Evolutionary conservation across 2,329 filamentous ascomycete genomes (phyloP).

Genomic region (Bipolaris victoriae): DNA sequence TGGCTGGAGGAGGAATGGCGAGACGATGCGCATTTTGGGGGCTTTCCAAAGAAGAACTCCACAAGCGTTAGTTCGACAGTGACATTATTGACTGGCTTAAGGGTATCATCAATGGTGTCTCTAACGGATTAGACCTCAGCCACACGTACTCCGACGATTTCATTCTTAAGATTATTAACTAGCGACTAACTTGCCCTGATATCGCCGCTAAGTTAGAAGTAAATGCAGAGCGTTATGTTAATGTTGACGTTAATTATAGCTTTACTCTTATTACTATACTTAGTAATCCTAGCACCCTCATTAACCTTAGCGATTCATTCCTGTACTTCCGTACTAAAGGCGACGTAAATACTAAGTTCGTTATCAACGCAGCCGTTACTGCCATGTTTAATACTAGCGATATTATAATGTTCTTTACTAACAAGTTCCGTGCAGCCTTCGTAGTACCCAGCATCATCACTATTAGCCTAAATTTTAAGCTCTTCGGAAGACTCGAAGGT

Average conservation of each 20-base stretch:
- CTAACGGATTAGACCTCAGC: neutral
- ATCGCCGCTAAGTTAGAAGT: neutral
- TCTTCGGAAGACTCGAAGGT: no score
- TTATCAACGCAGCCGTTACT: neutral
- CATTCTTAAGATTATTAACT: neutral
- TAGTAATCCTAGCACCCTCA: neutral
- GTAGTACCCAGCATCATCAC: no score
- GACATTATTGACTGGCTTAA: no score
- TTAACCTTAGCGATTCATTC: neutral
- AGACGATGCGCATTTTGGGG: no score
- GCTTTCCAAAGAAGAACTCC: no score
- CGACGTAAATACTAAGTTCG: neutral
- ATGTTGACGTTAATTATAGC: neutral
- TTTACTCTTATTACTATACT: neutral
- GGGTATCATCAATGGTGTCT: no score
- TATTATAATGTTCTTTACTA: neutral
- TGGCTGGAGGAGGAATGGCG: no score
- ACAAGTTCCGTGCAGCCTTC: no score
- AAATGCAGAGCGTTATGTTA: neutral
- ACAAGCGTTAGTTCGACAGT: no score
- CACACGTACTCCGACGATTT: neutral
- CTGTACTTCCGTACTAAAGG: neutral
- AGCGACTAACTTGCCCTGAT: neutral
- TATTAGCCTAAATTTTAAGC: no score
- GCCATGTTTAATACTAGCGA: neutral